phyloP scores from a whole-genome alignment of 73 alveolate species.

The Paramecium sexaurelia region DNA sequence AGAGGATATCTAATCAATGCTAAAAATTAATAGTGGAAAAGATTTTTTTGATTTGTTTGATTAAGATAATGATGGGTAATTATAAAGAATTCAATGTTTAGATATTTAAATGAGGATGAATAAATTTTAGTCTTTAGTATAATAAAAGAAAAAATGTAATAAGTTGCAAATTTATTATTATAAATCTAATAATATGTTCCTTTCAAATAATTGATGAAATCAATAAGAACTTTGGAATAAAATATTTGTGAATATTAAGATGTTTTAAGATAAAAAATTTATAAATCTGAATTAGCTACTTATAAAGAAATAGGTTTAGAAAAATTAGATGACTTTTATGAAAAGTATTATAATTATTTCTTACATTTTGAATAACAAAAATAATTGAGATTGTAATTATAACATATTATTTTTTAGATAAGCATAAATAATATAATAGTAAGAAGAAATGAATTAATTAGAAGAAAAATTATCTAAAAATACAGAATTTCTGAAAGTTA shows the following conservation, averaged over 20 bases:
- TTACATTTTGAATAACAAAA: conserved; percentile 77
- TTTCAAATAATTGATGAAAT: conserved; percentile 74
- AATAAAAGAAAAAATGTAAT: conserved; percentile 61
- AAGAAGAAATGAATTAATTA: conserved; percentile 82
- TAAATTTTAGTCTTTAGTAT: conserved; percentile 61
- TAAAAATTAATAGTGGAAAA: conserved; percentile 57
- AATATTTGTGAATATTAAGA: conserved; percentile 85
- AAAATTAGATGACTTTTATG: conserved; percentile 89
- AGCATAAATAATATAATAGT: conserved; percentile 76
- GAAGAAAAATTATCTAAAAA: conserved; percentile 86
- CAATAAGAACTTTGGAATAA: conserved; percentile 78
- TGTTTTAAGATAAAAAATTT: conserved; percentile 86
- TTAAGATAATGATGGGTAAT: conserved; percentile 69
- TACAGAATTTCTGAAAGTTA: conserved; percentile 87
- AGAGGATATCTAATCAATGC: conserved; percentile 51
- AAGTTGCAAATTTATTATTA: conserved; percentile 61
- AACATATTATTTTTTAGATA: neutral
- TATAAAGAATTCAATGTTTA: neutral
- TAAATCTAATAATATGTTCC: conserved; percentile 61
- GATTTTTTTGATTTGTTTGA: conserved; percentile 66
- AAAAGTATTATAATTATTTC: conserved; percentile 85
- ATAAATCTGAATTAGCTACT: conserved; percentile 82
- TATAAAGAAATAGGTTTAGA: conserved; percentile 93
- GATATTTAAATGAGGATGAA: conserved; percentile 66
- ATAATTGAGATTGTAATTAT: conserved; percentile 67